phyloP scores from a whole-genome alignment of 2,329 filamentous ascomycete genomes.

The Calycina marina region DNA sequence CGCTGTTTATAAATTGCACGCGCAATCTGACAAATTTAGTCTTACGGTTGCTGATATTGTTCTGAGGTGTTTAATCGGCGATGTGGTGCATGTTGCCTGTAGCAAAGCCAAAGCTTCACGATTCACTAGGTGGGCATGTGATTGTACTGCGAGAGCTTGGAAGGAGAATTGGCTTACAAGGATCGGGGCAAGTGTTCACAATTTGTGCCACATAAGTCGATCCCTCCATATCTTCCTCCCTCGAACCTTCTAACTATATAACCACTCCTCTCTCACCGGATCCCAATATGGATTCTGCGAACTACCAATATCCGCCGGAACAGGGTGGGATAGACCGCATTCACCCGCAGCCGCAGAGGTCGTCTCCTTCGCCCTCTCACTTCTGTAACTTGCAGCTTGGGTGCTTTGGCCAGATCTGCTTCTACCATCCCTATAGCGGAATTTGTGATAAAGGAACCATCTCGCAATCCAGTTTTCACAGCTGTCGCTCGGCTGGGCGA shows the following conservation, averaged over 20 bases:
- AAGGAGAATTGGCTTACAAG: neutral
- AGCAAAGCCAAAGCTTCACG: no score
- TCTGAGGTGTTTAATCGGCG: no score
- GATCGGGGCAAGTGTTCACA: neutral
- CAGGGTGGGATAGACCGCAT: neutral
- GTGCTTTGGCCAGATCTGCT: conserved; percentile 16
- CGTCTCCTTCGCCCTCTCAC: neutral
- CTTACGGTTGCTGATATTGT: no score
- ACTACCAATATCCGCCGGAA: neutral
- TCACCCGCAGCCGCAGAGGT: neutral
- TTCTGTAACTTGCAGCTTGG: conserved; percentile 4
- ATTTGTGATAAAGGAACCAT: conserved; percentile 24
- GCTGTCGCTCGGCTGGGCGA: conserved; percentile 10
- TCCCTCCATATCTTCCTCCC: neutral
- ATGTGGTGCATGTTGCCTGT: neutral
- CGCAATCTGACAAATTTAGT: no score
- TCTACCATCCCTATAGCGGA: conserved; percentile 22
- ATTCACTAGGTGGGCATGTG: no score
- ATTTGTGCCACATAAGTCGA: neutral
- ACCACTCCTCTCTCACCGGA: neutral
- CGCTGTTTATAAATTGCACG: no score
- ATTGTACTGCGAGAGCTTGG: neutral
- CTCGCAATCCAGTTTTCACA: conserved; percentile 22
- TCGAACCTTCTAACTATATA: neutral
- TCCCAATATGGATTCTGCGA: neutral